phyloP scores from a whole-genome alignment of 1,284 basidiomycete genomes.

The Fomitiporia mediterranea region DNA sequence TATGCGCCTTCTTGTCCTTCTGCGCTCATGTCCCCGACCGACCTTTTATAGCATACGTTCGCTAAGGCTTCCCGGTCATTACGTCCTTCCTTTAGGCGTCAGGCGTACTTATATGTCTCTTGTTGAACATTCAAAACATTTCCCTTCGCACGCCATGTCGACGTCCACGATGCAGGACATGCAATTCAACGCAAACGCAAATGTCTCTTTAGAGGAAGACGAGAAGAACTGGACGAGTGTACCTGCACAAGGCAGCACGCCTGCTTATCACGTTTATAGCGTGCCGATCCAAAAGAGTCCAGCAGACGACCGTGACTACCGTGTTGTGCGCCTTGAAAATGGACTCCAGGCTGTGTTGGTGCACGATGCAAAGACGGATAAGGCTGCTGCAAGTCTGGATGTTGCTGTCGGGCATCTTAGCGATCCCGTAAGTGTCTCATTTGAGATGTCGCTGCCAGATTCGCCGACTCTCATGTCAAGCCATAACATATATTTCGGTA shows the following conservation, averaged over 20 bases:
- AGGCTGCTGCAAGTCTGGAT: slow-evolving; percentile 92
- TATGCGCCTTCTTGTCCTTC: not conserved
- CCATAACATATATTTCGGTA: not conserved
- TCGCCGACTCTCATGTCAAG: not conserved
- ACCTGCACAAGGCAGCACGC: slow-evolving; percentile 29
- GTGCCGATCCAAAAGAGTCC: slow-evolving; percentile 71
- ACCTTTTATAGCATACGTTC: not conserved
- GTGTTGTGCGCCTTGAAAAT: slow-evolving; percentile 82
- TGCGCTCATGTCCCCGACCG: slow-evolving; percentile 3
- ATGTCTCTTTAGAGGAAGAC: slow-evolving; percentile 11
- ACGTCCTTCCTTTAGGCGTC: not conserved
- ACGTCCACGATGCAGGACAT: slow-evolving; percentile 7
- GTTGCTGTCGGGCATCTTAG: slow-evolving; percentile 93
- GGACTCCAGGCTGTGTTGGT: slow-evolving; percentile 85
- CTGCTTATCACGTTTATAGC: slow-evolving; percentile 52
- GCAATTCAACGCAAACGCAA: not conserved
- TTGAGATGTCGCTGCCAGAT: slow-evolving; percentile 5
- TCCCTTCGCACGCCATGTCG: not conserved
- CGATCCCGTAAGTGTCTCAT: slow-evolving; percentile 70
- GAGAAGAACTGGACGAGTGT: slow-evolving; percentile 36
- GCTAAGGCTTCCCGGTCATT: not conserved
- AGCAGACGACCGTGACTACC: slow-evolving; percentile 75
- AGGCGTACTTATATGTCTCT: not conserved
- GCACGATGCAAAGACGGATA: slow-evolving; percentile 87
- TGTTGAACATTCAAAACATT: not conserved